Percentiles rank a stretch among this genome's conserved stretches.
phyloP scores from a whole-genome alignment of 805 yeast genomes.

The Ogataea saltuana region DNA sequence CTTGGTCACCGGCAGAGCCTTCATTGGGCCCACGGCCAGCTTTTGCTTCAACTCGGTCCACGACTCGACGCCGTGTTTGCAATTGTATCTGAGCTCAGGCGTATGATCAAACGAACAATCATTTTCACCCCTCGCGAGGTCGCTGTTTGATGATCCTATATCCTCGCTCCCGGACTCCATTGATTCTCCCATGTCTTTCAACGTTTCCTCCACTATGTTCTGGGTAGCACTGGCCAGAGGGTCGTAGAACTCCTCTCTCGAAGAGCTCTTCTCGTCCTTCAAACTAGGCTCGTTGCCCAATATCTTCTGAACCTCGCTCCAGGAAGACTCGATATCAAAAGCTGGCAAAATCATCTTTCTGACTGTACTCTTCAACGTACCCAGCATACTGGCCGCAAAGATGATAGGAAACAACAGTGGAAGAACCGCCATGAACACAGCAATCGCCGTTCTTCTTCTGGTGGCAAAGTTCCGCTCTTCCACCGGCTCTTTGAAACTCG shows the following conservation, averaged over 20 bases:
- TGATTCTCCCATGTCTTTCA: conserved; percentile 15
- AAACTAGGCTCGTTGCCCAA: conserved; percentile 1
- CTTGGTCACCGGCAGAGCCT: conserved; percentile 13
- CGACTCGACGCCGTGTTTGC: neutral
- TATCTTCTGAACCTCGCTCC: conserved; percentile 12
- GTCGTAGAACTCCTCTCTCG: conserved; percentile 13
- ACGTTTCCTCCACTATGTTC: conserved; percentile 30
- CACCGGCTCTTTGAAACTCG: conserved; percentile 1
- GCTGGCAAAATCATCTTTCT: conserved; percentile 18
- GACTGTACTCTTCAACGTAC: conserved; percentile 28
- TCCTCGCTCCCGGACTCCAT: conserved; percentile 1
- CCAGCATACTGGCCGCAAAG: conserved; percentile 27
- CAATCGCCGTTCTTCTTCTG: conserved; percentile 13
- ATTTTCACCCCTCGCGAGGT: neutral
- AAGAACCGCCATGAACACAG: conserved; percentile 9
- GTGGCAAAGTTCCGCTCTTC: conserved; percentile 4
- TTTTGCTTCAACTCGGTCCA: conserved; percentile 1
- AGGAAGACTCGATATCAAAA: conserved; percentile 14
- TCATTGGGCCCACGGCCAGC: conserved; percentile 12
- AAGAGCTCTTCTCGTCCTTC: conserved; percentile 2
- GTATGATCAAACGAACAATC: neutral
- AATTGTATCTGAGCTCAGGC: conserved; percentile 10
- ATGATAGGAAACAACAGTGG: conserved; percentile 30
- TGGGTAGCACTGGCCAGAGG: conserved; percentile 31
- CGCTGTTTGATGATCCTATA: neutral